phyloP scores from a whole-genome alignment of 371 early-diverging fungal species.

The Apophysomyces ossiformis region DNA sequence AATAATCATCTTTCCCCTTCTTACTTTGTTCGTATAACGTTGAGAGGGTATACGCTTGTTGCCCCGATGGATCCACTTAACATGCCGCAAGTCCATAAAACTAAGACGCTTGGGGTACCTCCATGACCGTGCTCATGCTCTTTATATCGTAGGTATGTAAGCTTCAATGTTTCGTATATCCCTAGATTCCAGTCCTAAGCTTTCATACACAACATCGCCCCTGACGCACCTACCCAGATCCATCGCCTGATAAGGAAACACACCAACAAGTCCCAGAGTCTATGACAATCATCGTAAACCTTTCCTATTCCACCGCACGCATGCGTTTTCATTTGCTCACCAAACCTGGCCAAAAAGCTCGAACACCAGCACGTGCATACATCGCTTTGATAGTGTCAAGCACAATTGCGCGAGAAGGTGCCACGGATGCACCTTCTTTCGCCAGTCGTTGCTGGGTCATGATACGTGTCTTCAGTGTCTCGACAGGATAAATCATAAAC shows the following conservation, averaged over 20 bases:
- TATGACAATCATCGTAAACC: slow-evolving; percentile 12
- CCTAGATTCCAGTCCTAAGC: slow-evolving; percentile 18
- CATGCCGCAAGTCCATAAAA: slow-evolving; percentile 69
- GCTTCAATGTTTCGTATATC: slow-evolving; percentile 75
- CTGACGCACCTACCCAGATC: slow-evolving; percentile 55
- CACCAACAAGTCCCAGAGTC: slow-evolving; percentile 66
- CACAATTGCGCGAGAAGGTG: slow-evolving; percentile 20
- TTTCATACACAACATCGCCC: neutral
- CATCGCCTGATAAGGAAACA: slow-evolving; percentile 82
- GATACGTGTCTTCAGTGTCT: slow-evolving; percentile 75
- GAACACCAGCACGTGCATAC: slow-evolving; percentile 63
- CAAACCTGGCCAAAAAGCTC: slow-evolving; percentile 78
- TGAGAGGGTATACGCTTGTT: slow-evolving; percentile 72
- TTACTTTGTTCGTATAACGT: slow-evolving; percentile 74
- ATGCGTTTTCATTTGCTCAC: slow-evolving; percentile 19
- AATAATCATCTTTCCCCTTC: neutral
- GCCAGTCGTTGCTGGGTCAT: slow-evolving; percentile 53
- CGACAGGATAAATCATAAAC: slow-evolving; percentile 76
- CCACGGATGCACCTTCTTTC: neutral
- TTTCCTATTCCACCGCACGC: too few relatives aligned
- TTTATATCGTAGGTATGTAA: slow-evolving; percentile 59
- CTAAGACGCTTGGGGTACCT: slow-evolving; percentile 53
- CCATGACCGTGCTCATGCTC: slow-evolving; percentile 34
- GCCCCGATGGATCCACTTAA: slow-evolving; percentile 72
- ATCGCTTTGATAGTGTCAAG: slow-evolving; percentile 56